A percentile compares a stretch with the other conserved stretches of the same genome.
These are phyloP conservation scores for Echium plantagineum DNA, from an alignment of 257 asterid genomes.

Conservation along the genomic window DNA sequence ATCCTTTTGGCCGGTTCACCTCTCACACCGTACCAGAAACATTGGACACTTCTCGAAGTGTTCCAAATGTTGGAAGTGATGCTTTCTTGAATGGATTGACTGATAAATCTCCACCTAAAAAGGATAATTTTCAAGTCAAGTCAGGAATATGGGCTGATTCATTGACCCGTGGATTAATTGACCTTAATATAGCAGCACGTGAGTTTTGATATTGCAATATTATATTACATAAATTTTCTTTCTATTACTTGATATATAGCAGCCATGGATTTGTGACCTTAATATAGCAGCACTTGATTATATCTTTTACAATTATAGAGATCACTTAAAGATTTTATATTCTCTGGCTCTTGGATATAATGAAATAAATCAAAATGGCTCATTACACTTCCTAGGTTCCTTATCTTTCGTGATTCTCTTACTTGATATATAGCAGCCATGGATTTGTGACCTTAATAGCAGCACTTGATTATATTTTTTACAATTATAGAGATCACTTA, in stretches of 20 bases:
- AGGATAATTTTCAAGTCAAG: constrained; percentile 66
- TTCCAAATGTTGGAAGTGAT: constrained; percentile 23
- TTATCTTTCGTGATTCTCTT: no score
- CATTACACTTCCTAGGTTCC: no score
- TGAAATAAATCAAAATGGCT: no score
- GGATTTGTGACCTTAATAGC: no score
- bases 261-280: background rate
- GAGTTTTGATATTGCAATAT: constrained; percentile 28
- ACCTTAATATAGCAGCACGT: constrained; percentile 83
- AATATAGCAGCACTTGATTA: no score
- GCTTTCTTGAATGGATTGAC: constrained; percentile 20
- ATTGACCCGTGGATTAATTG: constrained; percentile 84
- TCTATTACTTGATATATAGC: background rate
- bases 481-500: no score
- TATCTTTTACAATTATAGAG: no score
- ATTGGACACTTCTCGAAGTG: constrained; percentile 19
- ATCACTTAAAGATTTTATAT: no score
- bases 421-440: no score
- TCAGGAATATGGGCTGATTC: constrained; percentile 99
- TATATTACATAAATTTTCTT: background rate
- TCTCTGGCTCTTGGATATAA: no score
- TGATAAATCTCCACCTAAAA: constrained; percentile 10
- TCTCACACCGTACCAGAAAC: constrained; percentile 33
- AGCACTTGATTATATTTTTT: no score
- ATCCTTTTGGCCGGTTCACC: constrained; percentile 56